These are phyloP conservation scores for Exophiala viscosa DNA, from an alignment of 2,329 filamentous ascomycete genomes.

Conservation along the genomic window DNA sequence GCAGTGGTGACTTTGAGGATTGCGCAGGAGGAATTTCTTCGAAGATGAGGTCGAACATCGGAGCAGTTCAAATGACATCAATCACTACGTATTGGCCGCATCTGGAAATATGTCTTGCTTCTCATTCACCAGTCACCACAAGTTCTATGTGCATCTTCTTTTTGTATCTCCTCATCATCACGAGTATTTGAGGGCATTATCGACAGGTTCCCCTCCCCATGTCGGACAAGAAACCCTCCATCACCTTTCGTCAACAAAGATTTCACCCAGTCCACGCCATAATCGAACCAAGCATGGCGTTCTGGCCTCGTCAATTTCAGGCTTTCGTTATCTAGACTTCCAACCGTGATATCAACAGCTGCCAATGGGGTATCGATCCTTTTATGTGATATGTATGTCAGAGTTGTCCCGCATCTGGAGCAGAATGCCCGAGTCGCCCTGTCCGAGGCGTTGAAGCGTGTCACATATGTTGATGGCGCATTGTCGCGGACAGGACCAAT, in stretches of 20 bases:
- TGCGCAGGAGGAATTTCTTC: background rate
- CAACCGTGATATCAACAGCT: conserved; percentile 28
- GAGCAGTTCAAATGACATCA: conserved; percentile 5
- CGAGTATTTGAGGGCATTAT: conserved; percentile 9
- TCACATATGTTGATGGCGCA: conserved; percentile 17
- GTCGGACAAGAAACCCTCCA: conserved; percentile 19
- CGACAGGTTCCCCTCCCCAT: conserved; percentile 10
- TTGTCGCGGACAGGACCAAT: conserved; percentile 8
- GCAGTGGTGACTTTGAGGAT: background rate
- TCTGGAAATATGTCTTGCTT: conserved; percentile 1
- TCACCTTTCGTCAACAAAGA: conserved; percentile 20
- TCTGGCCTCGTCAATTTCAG: conserved; percentile 25
- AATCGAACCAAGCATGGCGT: conserved; percentile 26
- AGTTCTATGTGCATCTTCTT: background rate
- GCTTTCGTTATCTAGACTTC: conserved; percentile 28
- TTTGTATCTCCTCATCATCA: background rate
- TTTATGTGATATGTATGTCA: conserved; percentile 21
- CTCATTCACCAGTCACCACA: background rate
- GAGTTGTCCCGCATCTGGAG: conserved; percentile 30
- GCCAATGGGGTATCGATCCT: conserved; percentile 13
- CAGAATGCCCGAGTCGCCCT: conserved; percentile 30
- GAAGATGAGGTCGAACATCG: background rate
- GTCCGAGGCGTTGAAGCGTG: conserved; percentile 22
- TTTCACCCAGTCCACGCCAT: conserved; percentile 30
- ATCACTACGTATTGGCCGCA: background rate